Conservation (phyloP, 169 alveolate species). For the Cryptosporidium ubiquitum region DNA sequence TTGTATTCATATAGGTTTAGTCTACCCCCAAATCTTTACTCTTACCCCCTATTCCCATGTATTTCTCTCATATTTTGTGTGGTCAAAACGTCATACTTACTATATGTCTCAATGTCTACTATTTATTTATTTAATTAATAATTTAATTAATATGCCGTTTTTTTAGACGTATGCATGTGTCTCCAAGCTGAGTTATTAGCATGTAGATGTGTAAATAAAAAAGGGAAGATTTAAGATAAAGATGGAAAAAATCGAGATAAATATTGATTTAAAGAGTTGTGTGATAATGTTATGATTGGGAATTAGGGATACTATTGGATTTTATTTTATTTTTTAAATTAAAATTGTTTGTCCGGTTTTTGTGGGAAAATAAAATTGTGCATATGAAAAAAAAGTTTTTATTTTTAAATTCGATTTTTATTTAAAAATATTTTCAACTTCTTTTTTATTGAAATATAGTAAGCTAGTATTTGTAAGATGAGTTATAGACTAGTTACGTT, state of each 20-base stretch:
- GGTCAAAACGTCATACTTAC: slow-evolving; percentile 73
- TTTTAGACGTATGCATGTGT: slow-evolving; percentile 25
- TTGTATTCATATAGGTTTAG: slow-evolving; percentile 48
- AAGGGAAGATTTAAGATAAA: background rate
- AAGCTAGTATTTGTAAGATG: too few species aligned
- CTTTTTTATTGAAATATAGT: too few species aligned
- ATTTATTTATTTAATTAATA: background rate
- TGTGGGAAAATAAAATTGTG: too few species aligned
- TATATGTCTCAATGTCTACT: slow-evolving; percentile 41
- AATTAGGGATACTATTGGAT: too few species aligned
- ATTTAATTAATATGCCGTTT: background rate
- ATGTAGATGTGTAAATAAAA: background rate
- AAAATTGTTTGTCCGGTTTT: too few species aligned
- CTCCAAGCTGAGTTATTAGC: background rate
- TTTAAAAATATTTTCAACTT: too few species aligned
- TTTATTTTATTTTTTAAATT: too few species aligned
- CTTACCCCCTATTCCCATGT: slow-evolving; percentile 57
- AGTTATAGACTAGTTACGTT: background rate
- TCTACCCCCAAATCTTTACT: slow-evolving; percentile 34
- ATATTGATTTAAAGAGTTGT: too few species aligned
- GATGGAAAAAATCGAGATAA: too few species aligned
- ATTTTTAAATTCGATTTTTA: too few species aligned
- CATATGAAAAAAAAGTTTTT: too few species aligned
- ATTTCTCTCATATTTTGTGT: slow-evolving; percentile 56
- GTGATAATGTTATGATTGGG: too few species aligned